Evolutionary conservation across 768 basidiomycete genomes (phyloP).

Genomic region (Russula ochroleuca): DNA sequence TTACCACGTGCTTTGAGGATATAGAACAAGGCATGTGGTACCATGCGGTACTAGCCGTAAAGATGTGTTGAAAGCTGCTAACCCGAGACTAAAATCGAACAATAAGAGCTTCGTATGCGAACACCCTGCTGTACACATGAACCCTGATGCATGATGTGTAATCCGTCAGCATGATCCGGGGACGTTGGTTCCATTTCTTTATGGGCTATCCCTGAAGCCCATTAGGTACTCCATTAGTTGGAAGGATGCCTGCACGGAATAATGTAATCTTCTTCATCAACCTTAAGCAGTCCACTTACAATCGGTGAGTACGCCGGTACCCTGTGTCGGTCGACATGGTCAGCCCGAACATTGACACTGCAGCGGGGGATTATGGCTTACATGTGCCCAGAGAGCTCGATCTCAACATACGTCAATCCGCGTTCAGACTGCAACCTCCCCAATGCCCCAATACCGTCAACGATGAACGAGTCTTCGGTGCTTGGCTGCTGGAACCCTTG

Average conservation of each 20-base stretch:
- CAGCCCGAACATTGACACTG: not conserved
- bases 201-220: conserved; percentile 55
- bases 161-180: not conserved
- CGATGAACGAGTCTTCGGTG: conserved; percentile 58
- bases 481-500: conserved; percentile 77
- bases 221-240: conserved; percentile 65
- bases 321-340: conserved; percentile 36
- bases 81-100: too few species aligned
- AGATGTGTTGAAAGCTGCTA: too few species aligned
- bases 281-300: conserved; percentile 37
- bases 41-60: too few species aligned
- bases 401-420: conserved; percentile 62
- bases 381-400: conserved; percentile 73
- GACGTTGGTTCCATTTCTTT: not conserved
- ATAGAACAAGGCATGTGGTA: too few species aligned
- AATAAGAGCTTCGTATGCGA: too few species aligned
- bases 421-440: conserved; percentile 67
- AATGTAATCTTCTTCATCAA: not conserved
- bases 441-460: conserved; percentile 58
- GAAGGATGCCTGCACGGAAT: conserved; percentile 49
- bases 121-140: too few species aligned
- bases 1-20: too few species aligned
- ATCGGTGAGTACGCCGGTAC: conserved; percentile 62
- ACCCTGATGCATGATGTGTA: too few species aligned
- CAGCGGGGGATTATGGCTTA: conserved; percentile 31